These are phyloP conservation scores for Polychytrium aggregatum DNA, from an alignment of 192 early-diverging fungal species.

Conservation along the genomic window DNA sequence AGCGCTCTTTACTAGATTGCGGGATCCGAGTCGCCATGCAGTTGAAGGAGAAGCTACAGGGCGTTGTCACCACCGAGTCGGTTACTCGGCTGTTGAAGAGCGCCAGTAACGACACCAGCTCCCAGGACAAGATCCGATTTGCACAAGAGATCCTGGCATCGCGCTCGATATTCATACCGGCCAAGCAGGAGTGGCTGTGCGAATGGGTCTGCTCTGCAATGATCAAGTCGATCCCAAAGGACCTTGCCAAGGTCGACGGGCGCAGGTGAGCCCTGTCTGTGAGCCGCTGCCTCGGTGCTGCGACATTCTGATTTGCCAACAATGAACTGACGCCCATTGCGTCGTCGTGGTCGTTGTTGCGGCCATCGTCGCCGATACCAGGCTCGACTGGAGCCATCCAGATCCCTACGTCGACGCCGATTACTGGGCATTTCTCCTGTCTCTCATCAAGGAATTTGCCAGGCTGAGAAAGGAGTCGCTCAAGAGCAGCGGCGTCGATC, in stretches of 20 bases:
- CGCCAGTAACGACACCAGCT: not conserved
- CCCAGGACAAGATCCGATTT: conserved; percentile 6
- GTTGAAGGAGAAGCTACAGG: no score
- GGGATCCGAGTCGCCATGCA: no score
- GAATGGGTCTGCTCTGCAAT: conserved; percentile 12
- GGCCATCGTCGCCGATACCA: no score
- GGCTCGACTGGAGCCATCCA: conserved; percentile 1
- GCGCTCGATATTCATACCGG: conserved; percentile 7
- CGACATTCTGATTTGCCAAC: not conserved
- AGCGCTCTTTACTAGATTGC: no score
- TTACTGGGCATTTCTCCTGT: not conserved
- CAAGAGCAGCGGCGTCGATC: not conserved
- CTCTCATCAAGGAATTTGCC: not conserved
- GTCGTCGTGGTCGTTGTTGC: no score
- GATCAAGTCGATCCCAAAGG: not conserved
- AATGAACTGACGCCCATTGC: no score
- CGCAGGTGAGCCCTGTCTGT: not conserved
- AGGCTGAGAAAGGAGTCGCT: not conserved
- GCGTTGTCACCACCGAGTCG: no score
- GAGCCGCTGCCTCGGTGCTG: not conserved
- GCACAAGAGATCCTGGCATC: conserved; percentile 3
- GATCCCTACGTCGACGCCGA: not conserved
- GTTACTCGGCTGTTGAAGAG: no score
- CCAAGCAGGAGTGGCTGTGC: conserved; percentile 10
- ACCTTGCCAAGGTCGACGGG: not conserved